These are phyloP conservation scores for Aspergillus saccharolyticus DNA, from an alignment of 495 filamentous ascomycete species.

Conservation along the genomic window DNA sequence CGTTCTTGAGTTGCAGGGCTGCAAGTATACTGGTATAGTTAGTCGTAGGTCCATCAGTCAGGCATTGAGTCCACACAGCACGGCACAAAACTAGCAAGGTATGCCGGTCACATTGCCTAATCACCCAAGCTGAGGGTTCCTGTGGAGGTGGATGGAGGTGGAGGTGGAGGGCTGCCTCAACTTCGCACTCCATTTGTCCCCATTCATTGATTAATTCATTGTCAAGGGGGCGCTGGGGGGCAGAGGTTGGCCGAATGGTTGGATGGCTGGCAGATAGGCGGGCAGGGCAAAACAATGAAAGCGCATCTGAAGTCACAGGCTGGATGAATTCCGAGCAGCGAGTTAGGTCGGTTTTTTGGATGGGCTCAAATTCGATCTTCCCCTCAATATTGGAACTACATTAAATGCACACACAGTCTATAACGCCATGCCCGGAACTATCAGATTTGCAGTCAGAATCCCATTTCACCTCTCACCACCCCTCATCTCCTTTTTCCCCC, in stretches of 20 bases:
- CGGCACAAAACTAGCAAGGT: not conserved
- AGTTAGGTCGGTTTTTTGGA: constrained; percentile 12
- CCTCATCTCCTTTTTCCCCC: not conserved
- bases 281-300: too few species aligned
- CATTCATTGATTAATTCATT: not conserved
- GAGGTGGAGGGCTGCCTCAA: not conserved
- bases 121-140: not conserved
- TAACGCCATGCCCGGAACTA: constrained; percentile 12
- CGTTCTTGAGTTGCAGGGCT: not conserved
- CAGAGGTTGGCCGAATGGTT: not conserved
- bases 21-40: not conserved
- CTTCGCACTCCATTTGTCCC: too few species aligned
- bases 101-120: constrained; percentile 2
- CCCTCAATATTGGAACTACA: not conserved
- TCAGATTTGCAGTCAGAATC: constrained; percentile 5
- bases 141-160: not conserved
- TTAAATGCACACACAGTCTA: not conserved
- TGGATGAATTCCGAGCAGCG: too few species aligned
- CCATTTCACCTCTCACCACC: not conserved
- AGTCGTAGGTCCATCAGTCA: too few species aligned
- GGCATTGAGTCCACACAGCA: not conserved
- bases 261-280: too few species aligned
- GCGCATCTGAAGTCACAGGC: too few species aligned
- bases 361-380: not conserved
- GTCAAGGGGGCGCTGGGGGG: not conserved